A percentile compares a stretch with the other conserved stretches of the same genome.
Evolutionary conservation across 106 monocot species (phyloP).

Genomic region (Acorus gramineus): DNA sequence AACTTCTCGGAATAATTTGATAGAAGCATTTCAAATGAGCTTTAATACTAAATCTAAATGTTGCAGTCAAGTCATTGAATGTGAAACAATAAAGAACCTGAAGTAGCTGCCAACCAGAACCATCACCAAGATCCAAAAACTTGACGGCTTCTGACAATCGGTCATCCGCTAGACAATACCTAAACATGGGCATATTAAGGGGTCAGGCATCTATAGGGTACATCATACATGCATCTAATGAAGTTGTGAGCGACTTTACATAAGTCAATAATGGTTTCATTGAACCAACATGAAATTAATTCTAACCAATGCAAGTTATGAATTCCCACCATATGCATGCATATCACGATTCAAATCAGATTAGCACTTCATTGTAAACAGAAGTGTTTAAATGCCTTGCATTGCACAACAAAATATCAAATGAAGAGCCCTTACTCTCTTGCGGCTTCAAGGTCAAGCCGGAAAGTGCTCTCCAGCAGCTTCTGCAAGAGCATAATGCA

Average conservation of each 20-base stretch:
- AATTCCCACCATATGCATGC: no score
- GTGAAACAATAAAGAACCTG: conserved; percentile 36
- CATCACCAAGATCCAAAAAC: conserved; percentile 79
- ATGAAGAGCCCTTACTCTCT: conserved; percentile 67
- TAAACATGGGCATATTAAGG: conserved; percentile 13
- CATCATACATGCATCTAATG: no score
- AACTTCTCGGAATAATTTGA: no score
- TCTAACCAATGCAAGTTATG: no score
- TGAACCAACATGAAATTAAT: no score
- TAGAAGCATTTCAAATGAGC: no score
- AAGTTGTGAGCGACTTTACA: no score
- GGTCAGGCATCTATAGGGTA: neutral
- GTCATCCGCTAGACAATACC: conserved; percentile 93
- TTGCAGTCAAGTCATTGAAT: neutral
- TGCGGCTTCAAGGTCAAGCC: conserved; percentile 77
- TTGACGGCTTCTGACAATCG: conserved; percentile 75
- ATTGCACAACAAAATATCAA: neutral
- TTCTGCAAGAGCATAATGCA: conserved; percentile 38
- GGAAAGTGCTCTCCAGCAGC: conserved; percentile 85
- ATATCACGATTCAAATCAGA: no score
- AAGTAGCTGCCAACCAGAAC: conserved; percentile 91
- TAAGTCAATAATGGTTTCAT: no score
- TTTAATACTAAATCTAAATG: no score
- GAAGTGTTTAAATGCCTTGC: neutral
- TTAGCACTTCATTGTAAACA: neutral